A percentile compares a stretch with the other conserved stretches of the same genome.
Conservation (phyloP, 495 filamentous ascomycete species). For the Zalerion maritima region DNA sequence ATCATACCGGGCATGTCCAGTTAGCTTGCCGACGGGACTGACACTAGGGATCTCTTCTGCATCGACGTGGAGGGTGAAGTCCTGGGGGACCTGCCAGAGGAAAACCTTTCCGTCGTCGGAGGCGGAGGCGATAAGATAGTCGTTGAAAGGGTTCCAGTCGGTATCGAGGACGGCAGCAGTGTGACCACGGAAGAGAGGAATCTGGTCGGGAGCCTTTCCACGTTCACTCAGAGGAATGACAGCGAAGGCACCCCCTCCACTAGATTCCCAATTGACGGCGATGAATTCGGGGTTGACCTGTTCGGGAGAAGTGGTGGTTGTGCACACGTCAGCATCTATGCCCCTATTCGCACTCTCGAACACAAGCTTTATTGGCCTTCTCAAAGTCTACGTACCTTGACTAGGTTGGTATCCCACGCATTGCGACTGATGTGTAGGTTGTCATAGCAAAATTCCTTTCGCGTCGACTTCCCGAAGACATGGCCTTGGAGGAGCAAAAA, state of each 20-base stretch:
- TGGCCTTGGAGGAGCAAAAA: conserved; percentile 49
- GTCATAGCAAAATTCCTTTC: conserved; percentile 91
- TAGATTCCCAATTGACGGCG: conserved; percentile 95
- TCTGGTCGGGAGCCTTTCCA: conserved; percentile 78
- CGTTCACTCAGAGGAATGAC: conserved; percentile 84
- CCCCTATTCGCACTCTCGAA: no score
- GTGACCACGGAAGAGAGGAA: conserved; percentile 90
- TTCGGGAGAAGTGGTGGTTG: neutral
- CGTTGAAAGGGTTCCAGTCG: conserved; percentile 97
- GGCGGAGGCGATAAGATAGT: conserved; percentile 78
- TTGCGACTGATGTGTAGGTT: conserved; percentile 89
- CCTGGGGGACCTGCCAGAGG: conserved; percentile 87
- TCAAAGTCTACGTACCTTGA: conserved; percentile 53
- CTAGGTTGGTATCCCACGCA: conserved; percentile 96
- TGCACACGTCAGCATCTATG: conserved; percentile 1
- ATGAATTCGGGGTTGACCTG: conserved; percentile 93
- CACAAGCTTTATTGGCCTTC: neutral
- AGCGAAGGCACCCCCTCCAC: conserved; percentile 92
- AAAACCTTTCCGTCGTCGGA: conserved; percentile 96
- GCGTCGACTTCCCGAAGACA: conserved; percentile 87
- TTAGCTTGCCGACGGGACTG: conserved; percentile 61
- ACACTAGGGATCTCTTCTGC: conserved; percentile 73
- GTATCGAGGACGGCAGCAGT: conserved; percentile 93
- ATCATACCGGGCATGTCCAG: conserved; percentile 51
- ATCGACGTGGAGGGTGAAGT: conserved; percentile 70